phyloP scores from a whole-genome alignment of 163 green algal species.

The Scenedesmus sp. region DNA sequence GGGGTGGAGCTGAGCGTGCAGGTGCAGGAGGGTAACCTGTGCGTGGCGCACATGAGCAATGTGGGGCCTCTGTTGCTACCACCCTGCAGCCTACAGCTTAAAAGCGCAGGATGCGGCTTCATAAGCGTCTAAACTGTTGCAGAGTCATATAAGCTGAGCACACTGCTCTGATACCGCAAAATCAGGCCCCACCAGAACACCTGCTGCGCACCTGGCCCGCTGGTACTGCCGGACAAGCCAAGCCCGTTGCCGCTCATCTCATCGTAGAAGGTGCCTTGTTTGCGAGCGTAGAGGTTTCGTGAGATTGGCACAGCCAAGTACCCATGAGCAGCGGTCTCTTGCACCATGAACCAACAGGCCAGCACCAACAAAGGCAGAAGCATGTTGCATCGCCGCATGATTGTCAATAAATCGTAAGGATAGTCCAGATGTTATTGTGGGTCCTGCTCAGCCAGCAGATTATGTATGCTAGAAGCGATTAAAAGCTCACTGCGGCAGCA shows the following conservation, averaged over 20 bases:
- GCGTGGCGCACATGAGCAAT: too few species aligned
- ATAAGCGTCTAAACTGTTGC: too few species aligned
- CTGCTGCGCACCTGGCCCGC: conserved; percentile 20
- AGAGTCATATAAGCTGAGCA: neutral
- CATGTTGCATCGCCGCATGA: neutral
- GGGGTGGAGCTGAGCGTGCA: too few species aligned
- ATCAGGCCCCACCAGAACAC: neutral
- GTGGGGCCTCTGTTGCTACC: too few species aligned
- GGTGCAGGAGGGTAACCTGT: too few species aligned
- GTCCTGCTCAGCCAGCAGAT: neutral
- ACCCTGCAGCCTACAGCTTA: too few species aligned
- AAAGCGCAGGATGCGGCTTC: too few species aligned
- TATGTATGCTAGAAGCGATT: neutral
- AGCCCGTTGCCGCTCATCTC: conserved; percentile 43
- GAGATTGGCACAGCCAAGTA: neutral
- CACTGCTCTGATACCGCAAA: too few species aligned
- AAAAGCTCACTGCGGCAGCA: neutral
- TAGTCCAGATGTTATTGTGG: neutral
- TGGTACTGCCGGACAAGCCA: neutral
- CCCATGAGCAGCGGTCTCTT: conserved; percentile 20
- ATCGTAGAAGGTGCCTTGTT: conserved; percentile 17
- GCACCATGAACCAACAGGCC: neutral
- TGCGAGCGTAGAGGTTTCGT: neutral
- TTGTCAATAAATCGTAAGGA: neutral
- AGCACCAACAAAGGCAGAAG: neutral